Evolutionary conservation across 345 rosid species (phyloP), one percentile per base, ranked within the genome.

Genomic region (Populus simonii): DNA sequence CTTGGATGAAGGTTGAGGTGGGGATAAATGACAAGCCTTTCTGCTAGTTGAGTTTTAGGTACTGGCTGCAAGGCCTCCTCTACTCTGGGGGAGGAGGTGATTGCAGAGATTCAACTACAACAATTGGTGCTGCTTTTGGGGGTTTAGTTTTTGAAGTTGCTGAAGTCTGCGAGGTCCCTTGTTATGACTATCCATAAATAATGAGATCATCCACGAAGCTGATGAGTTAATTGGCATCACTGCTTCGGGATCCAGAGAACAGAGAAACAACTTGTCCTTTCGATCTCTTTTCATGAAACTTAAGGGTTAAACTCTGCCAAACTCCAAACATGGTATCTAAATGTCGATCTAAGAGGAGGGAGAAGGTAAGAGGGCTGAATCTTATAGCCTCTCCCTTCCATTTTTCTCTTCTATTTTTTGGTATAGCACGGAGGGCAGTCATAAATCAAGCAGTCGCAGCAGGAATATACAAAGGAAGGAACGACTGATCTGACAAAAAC

Each of bases 51-150:
- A 53, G 75, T 16, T 33, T 79, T 41, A 53, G 74, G 33, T 7
- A 61, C 75, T 61, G 25, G 75, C 43, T 13, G 35, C 1, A 17
- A n/a, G 6, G 71, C 62, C 51, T n/a, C 23, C 35, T 72, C 47
- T 53, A 17, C 70, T 17, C 25, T 55, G 4, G 0, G 80, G 74
- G n/a, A n/a, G 79, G 57, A 57, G 66, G 45, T 23, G 75, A 51
- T 59, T 61, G 33, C 49, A 6, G 27, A 49, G 78, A 59, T 66
- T 67, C 61, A 27, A 66, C 29, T 53, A 83, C 55, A 20, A 87
- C 71, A 16, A 76, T 33, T 69, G 73, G 79, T 61, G 61, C 76
- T 65, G 79, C 43, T 67, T 73, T 78, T 23, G 31, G 75, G 16
- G 77, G 72, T 72, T 69, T 35, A 17, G 75, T 18, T 29, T 57